Percentiles rank a stretch among this genome's conserved stretches.
phyloP scores from a whole-genome alignment of 495 filamentous ascomycete species.

The Penicillium manginii region DNA sequence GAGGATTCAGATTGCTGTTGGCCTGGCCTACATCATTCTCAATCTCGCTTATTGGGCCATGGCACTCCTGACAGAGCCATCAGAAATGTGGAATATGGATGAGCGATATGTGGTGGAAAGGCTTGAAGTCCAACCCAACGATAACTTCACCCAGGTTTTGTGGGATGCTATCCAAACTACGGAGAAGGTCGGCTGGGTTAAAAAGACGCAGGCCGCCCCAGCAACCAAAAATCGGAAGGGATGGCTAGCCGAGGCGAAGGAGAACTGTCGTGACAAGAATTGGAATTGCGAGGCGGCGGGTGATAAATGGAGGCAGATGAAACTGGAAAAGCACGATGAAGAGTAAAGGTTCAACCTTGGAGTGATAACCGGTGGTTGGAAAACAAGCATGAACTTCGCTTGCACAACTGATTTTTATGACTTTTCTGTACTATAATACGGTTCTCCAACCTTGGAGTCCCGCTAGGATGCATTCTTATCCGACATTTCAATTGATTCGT shows the following conservation, averaged over 20 bases:
- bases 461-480: too few relatives aligned
- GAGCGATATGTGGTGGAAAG: slow-evolving; percentile 30
- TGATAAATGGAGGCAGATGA: slow-evolving; percentile 42
- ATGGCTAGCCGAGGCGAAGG: slow-evolving; percentile 56
- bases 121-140: slow-evolving; percentile 13
- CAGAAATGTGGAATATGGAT: slow-evolving; percentile 16
- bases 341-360: too few relatives aligned
- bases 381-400: too few relatives aligned
- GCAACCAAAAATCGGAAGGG: slow-evolving; percentile 51
- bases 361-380: too few relatives aligned
- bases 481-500: too few relatives aligned
- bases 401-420: too few relatives aligned
- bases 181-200: slow-evolving; percentile 51
- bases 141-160: slow-evolving; percentile 55
- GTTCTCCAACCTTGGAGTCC: too few relatives aligned
- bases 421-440: too few relatives aligned
- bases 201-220: slow-evolving; percentile 50
- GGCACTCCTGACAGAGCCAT: slow-evolving; percentile 16
- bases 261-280: slow-evolving; percentile 25
- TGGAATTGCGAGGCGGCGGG: slow-evolving; percentile 56
- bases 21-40: slow-evolving; percentile 57
- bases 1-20: slow-evolving; percentile 61
- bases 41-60: slow-evolving; percentile 63
- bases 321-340: neutral
- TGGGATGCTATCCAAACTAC: slow-evolving; percentile 62